Conservation (phyloP, 768 basidiomycete species). For the Scleroderma bovista region DNA sequence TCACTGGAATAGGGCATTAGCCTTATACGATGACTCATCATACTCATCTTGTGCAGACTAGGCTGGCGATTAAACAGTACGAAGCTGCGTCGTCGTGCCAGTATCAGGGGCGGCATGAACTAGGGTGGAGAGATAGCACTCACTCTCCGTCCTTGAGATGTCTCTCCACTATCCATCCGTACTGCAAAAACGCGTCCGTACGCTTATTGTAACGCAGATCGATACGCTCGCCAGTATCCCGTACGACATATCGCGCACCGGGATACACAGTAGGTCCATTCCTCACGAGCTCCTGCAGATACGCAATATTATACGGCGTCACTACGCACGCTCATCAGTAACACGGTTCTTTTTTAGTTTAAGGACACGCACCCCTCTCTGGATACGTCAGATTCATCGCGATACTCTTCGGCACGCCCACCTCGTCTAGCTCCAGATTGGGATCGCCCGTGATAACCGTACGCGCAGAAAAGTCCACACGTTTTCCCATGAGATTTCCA, state of each 20-base stretch:
- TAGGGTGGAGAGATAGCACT: conserved; percentile 38
- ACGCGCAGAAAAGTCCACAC: conserved; percentile 98
- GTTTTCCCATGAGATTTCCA: conserved; percentile 99
- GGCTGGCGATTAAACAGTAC: conserved; percentile 98
- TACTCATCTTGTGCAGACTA: conserved; percentile 99
- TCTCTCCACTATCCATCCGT: conserved; percentile 97
- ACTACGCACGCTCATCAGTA: conserved; percentile 43
- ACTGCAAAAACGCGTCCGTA: conserved; percentile 91
- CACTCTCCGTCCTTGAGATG: conserved; percentile 98
- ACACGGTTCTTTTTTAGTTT: neutral
- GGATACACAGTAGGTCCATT: conserved; percentile 95
- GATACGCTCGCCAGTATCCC: conserved; percentile 96
- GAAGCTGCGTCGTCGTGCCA: conserved; percentile 41
- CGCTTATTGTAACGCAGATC: conserved; percentile 96
- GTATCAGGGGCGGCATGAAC: too few relatives aligned
- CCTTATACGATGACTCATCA: conserved; percentile 99
- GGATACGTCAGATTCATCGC: conserved; percentile 98
- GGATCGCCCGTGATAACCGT: conserved; percentile 99
- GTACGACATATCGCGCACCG: conserved; percentile 93
- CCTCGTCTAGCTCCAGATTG: conserved; percentile 92
- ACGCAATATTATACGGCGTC: conserved; percentile 93
- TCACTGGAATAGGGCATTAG: conserved; percentile 97
- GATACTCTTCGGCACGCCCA: conserved; percentile 91
- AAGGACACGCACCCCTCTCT: conserved; percentile 67
- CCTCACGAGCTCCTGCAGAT: conserved; percentile 90